Conservation (phyloP, 2,329 filamentous ascomycete genomes). For the Phoma herbarum region DNA sequence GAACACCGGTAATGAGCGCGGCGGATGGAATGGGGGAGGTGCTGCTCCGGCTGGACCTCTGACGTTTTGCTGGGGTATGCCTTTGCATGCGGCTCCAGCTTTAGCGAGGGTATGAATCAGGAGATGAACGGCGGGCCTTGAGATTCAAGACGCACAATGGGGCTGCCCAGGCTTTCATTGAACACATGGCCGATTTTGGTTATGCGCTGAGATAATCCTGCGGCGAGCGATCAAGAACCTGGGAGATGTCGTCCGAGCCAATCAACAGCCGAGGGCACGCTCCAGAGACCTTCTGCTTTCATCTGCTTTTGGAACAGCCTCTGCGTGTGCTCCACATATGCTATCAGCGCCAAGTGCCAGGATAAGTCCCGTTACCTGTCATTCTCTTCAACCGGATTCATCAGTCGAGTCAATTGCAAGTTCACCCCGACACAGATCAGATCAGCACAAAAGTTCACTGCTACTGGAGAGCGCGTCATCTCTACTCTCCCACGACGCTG, state of each 20-base stretch:
- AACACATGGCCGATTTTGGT: constrained; percentile 1
- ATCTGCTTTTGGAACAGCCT: constrained; percentile 15
- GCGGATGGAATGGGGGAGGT: constrained; percentile 11
- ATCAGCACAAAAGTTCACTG: neutral
- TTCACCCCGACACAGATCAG: neutral
- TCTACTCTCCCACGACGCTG: neutral
- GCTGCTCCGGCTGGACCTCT: constrained; percentile 5
- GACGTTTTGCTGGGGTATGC: constrained; percentile 10
- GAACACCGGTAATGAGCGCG: constrained; percentile 5
- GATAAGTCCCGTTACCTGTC: constrained; percentile 2
- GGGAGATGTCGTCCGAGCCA: constrained; percentile 5
- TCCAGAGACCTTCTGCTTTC: constrained; percentile 4
- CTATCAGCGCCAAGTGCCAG: constrained; percentile 1
- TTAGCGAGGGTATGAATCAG: constrained; percentile 18
- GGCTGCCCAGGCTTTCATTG: constrained; percentile 2
- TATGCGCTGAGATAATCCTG: constrained; percentile 13
- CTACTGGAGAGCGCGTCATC: neutral
- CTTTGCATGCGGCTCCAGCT: constrained; percentile 23
- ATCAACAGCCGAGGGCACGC: constrained; percentile 5
- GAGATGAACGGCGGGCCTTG: constrained; percentile 16
- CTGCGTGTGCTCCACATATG: constrained; percentile 13
- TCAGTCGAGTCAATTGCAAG: neutral
- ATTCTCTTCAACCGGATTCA: neutral
- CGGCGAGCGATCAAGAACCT: neutral
- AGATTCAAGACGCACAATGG: constrained; percentile 5